Base-by-base conservation (phyloP, 2,329 filamentous ascomycete genomes). In the Aureobasidium lini region DNA sequence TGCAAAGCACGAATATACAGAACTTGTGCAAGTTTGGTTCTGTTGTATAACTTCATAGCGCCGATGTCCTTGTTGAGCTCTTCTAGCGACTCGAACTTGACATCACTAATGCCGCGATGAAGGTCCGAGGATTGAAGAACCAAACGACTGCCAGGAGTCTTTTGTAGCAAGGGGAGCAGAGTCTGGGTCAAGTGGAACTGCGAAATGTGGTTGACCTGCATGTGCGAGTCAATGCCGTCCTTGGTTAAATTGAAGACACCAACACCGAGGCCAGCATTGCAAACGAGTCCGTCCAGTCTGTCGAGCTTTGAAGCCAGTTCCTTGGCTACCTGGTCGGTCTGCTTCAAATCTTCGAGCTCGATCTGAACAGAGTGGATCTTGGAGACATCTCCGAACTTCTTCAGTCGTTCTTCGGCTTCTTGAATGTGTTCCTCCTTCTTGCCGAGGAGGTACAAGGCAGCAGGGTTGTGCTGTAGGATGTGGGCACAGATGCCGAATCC, bases 401-500 rank as follows among this genome's bases (percentile, higher is more conserved):
- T 66, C 1, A 81, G 69, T 3, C 70, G 71, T 54, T 76, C 68
- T 46, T 75, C 66, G 0, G 77, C 77, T 60, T 78, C 73, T 16
- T 71, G 65, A n/a, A 76, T 72, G 65, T 80, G 77, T 23, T 79
- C 69, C 63, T 77, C 75, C 48, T 80, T 79, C 61, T 76, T 77
- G 16, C 76, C 76, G 4, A 81, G 71, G 3, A 81, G 70, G 61
- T 78, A 78, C 48, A 81, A 73, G 60, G 74, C 77, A 4, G 69
- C 67, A 1, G 75, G 70, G 47, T 76, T 77, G 66, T 80, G 77
- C 64, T 81, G 75, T 3, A 81, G 73, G n/a, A 81, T 68, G 62
- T 82, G 79, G 7, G 79, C 77, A 31, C 75, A 72, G 47, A 81
- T 81, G 28, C 78, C 78, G 61, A 75, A 81, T 15, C 78, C 78